Evolutionary conservation across 176 grass and related monocot species (phyloP), one percentile per base, ranked within the genome.

Genomic region (Eleusine indica): DNA sequence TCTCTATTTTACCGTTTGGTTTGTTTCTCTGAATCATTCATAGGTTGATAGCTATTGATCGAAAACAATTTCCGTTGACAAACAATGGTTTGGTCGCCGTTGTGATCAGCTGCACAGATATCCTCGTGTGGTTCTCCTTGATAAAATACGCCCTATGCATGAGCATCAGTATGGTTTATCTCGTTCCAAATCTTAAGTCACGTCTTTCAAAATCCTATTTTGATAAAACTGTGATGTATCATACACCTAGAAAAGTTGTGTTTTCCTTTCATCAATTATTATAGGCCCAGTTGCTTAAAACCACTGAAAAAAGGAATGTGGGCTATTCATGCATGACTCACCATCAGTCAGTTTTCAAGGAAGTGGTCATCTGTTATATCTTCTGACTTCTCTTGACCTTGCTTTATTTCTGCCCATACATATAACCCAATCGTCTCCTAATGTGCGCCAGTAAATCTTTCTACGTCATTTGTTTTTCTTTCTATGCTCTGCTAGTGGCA

Each of bases 191-290:
- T 57, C n/a, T 25, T 47, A 9, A 9, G 60, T 63, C 10, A 78
- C 58, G 32, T 78, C 40, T 48, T 65, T 63, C 25, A 69, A 47
- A 41, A 72, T 57, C 11, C 7, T 67, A 40, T 57, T 40, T 76
- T 48, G 11, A 46, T 46, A 16, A 53, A 77, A 78, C 82, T 4
- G 15, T 82, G 43, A 66, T 13, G 9, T 17, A n/a, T 49, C 19
- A 30, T 46, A 51, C 48, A 78, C 49, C 44, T 52, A 42, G 41
- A 17, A 53, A 86, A 74, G 32, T 86, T 73, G 47, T 9, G 14
- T 78, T 80, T 77, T 46, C 41, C 9, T 41, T 62, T 62, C 48
- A 64, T 71, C 56, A 71, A 68, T 78, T 90, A 68, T 37, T 62
- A 72, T 86, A 57, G 6, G 19, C 11, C 84, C 7, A 38, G 9